These are phyloP conservation scores for Musa troglodytarum DNA, from an alignment of 176 grass and related monocot species.

Conservation along the genomic window DNA sequence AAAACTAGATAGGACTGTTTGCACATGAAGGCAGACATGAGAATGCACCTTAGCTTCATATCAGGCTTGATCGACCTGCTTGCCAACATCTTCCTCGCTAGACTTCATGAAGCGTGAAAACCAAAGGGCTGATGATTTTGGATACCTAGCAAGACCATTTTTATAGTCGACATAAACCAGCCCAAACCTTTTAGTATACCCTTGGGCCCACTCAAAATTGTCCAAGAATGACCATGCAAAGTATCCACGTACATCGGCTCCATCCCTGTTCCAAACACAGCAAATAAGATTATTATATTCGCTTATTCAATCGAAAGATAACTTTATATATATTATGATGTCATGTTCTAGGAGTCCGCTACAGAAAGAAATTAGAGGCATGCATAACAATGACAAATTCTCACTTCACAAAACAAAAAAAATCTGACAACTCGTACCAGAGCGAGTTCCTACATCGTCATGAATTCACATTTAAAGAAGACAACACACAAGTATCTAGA, in stretches of 20 bases:
- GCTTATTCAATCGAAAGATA: background rate
- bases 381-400: too few relatives aligned
- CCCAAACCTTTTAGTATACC: conserved; percentile 72
- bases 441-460: too few relatives aligned
- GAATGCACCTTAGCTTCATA: too few relatives aligned
- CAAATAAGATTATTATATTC: background rate
- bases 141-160: conserved; percentile 57
- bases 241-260: conserved; percentile 56
- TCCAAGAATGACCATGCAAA: conserved; percentile 63
- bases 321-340: background rate
- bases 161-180: conserved; percentile 73
- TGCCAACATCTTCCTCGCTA: conserved; percentile 13
- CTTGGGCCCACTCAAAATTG: conserved; percentile 79
- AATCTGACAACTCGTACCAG: too few relatives aligned
- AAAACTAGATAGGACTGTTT: too few relatives aligned
- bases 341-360: too few relatives aligned
- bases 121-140: conserved; percentile 54
- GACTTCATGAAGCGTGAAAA: conserved; percentile 62
- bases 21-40: too few relatives aligned
- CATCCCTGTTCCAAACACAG: conserved; percentile 42
- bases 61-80: conserved; percentile 19
- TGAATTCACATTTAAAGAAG: too few relatives aligned
- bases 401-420: too few relatives aligned
- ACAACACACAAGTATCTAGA: too few relatives aligned
- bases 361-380: too few relatives aligned